Conservation (phyloP, 164 flowering plant species). For the Umbilicus rupestris region DNA sequence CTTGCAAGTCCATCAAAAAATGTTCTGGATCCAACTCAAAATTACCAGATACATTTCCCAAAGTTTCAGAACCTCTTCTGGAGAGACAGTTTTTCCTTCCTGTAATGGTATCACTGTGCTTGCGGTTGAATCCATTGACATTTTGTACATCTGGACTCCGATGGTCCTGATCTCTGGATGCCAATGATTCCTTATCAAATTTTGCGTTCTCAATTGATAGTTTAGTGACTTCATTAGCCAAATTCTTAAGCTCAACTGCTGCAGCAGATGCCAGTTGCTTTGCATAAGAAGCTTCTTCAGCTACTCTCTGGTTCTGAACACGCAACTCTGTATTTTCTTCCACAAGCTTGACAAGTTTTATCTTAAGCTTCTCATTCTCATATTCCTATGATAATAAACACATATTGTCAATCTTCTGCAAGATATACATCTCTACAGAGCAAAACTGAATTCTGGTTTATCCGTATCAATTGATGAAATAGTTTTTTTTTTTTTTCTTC, state of each 20-base stretch:
- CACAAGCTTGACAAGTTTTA: constrained; percentile 56
- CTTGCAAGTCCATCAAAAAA: constrained; percentile 71
- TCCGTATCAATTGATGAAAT: no score
- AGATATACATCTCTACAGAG: neutral
- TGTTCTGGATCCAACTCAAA: constrained; percentile 76
- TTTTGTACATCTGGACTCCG: constrained; percentile 30
- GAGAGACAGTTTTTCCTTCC: constrained; percentile 53
- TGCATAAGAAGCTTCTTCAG: constrained; percentile 98
- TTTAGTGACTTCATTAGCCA: constrained; percentile 90
- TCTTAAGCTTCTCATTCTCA: constrained; percentile 72
- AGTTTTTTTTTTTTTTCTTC: neutral
- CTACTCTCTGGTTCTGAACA: constrained; percentile 81
- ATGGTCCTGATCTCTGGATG: constrained; percentile 53
- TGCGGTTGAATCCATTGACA: constrained; percentile 50
- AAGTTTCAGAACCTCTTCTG: constrained; percentile 39
- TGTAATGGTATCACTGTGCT: constrained; percentile 36
- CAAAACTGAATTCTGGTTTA: neutral
- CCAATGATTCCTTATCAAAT: constrained; percentile 62
- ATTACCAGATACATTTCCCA: constrained; percentile 40
- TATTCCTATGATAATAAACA: constrained; percentile 41
- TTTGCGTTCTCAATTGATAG: constrained; percentile 79
- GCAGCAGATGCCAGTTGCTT: constrained; percentile 99
- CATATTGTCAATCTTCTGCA: neutral
- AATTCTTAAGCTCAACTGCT: constrained; percentile 90
- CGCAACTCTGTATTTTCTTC: constrained; percentile 83